phyloP scores from a whole-genome alignment of 176 grass and related monocot species.

The Cenchrus purpureus region DNA sequence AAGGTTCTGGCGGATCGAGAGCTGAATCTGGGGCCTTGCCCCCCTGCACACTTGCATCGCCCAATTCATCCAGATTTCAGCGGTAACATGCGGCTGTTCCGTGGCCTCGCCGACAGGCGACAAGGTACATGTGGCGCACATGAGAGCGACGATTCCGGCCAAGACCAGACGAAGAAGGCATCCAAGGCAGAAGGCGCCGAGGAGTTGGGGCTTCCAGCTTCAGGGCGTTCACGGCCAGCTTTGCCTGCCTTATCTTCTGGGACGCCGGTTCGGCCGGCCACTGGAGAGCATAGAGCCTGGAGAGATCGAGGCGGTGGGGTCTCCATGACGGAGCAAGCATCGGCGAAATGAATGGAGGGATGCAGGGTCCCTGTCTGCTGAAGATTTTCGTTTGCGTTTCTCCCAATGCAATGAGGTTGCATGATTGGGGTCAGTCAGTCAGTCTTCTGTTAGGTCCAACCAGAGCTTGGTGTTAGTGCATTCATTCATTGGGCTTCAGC shows the following conservation, averaged over 20 bases:
- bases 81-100: slow-evolving; percentile 41
- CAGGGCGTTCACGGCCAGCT: not conserved
- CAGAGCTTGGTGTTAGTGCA: slow-evolving; percentile 32
- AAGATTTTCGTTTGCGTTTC: slow-evolving; percentile 9
- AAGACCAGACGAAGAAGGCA: slow-evolving; percentile 28
- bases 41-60: not conserved
- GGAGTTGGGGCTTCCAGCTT: not conserved
- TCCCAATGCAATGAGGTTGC: not conserved
- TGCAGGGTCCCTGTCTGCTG: slow-evolving; percentile 44
- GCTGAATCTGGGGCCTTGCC: slow-evolving; percentile 36
- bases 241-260: slow-evolving; percentile 6
- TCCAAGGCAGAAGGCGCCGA: slow-evolving; percentile 20
- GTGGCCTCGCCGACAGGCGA: slow-evolving; percentile 56
- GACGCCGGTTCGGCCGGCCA: not conserved
- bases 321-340: slow-evolving; percentile 26
- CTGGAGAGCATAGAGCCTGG: slow-evolving; percentile 47
- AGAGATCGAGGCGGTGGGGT: slow-evolving; percentile 36
- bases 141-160: slow-evolving; percentile 33
- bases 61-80: slow-evolving; percentile 14
- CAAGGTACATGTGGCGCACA: slow-evolving; percentile 75
- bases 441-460: slow-evolving; percentile 49
- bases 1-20: not conserved
- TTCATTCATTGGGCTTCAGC: slow-evolving; percentile 25
- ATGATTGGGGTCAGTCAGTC: slow-evolving; percentile 40
- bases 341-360: slow-evolving; percentile 27